These are phyloP conservation scores for Fraxinus excelsior DNA, from an alignment of 257 asterid species.

Conservation along the genomic window DNA sequence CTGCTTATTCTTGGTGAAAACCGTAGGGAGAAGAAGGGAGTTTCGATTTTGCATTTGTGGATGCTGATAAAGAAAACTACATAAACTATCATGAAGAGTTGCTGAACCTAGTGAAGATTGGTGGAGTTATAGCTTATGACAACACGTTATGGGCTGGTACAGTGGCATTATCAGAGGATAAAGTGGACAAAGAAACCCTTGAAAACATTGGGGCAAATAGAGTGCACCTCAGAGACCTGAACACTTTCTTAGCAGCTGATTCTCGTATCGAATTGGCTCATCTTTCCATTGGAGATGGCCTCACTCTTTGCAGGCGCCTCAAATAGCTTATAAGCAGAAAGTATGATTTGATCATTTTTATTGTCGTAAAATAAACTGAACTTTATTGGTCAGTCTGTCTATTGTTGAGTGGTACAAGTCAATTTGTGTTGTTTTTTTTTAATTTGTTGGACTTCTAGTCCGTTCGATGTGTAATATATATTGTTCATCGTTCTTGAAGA, in stretches of 20 bases:
- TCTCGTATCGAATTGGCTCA: slow-evolving; percentile 47
- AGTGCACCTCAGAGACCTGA: slow-evolving; percentile 30
- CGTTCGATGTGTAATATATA: no score
- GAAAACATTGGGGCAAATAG: slow-evolving; percentile 34
- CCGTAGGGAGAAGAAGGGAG: slow-evolving; percentile 48
- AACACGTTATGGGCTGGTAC: slow-evolving; percentile 60
- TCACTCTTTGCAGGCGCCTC: slow-evolving; percentile 51
- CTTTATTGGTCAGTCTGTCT: neutral
- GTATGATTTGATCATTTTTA: no score
- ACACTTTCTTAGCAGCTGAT: slow-evolving; percentile 48
- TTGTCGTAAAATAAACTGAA: neutral
- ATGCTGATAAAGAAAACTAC: slow-evolving; percentile 57
- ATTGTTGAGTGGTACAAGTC: neutral
- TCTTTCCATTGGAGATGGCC: slow-evolving; percentile 57
- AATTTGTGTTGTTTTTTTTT: no score
- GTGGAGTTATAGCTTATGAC: slow-evolving; percentile 56
- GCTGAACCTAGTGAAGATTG: slow-evolving; percentile 44
- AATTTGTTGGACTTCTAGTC: no score
- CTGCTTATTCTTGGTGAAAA: neutral
- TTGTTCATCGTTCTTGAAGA: no score
- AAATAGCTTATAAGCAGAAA: slow-evolving; percentile 6
- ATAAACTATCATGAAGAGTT: slow-evolving; percentile 48
- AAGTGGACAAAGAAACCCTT: slow-evolving; percentile 42
- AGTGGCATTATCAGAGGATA: slow-evolving; percentile 41
- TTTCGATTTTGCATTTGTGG: slow-evolving; percentile 59